Evolutionary conservation across 2,329 filamentous ascomycete genomes (phyloP), one percentile per base, ranked within the genome.

Genomic region (Sordariomycetes sp.): DNA sequence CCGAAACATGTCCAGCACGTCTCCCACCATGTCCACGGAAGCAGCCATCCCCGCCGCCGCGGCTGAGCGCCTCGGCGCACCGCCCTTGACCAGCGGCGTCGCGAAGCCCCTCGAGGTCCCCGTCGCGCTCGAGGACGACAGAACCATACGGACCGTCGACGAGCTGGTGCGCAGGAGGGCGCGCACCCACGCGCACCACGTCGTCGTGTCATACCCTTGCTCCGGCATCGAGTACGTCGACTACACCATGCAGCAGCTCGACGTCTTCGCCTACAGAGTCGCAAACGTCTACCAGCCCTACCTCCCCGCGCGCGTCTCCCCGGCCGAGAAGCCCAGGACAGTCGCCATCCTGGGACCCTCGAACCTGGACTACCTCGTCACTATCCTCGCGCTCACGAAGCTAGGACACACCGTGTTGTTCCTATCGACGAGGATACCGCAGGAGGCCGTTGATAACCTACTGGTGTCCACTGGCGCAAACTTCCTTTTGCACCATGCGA

Each of bases 341-440:
- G 70, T 82, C 25, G 77, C 73, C 1, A 63, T 83, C 12, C 66
- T 83, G 2, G 78, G 76, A 0, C 70, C 72, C 0, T 81, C 79
- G 1, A 76, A 77, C 60, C 68, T 84, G 10, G 76, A 80, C 57
- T 80, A 80, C 59, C 70, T 81, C 42, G 68, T 82, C 39, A 76
- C 77, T 3, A 68, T 78, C 50, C 70, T 82, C 52, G 80, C 77
- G 0, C 62, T 84, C 53, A 74, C 72, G 32, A 75, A 78, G 59
- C 67, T 84, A 13, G 80, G 81, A 10, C 78, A 79, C 66, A 75
- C 78, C 0, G 71, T 72, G 3, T 59, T 72, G 10, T 66, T 70
- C 51, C 59, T 72, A 17, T 72, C 69, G 2, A 70, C 68, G 2
- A 62, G 68, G 22, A 66, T 72, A 34, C 64, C 69, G 1, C 62